A percentile compares a stretch with the other conserved stretches of the same genome.
phyloP scores from a whole-genome alignment of 2,329 filamentous ascomycete species.

The Talaromyces sp. region DNA sequence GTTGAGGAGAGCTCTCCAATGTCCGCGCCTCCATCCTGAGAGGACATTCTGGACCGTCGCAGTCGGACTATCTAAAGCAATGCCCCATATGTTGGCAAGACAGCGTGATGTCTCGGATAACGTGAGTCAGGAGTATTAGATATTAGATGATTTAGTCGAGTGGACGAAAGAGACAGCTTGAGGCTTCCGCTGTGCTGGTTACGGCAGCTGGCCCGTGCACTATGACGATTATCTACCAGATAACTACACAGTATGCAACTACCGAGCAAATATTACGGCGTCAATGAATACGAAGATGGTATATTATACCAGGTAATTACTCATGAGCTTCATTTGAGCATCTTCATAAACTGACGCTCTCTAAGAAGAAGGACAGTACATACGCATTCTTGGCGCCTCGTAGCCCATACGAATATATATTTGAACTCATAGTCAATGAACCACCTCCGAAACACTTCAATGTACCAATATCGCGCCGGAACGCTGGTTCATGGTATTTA shows the following conservation, averaged over 20 bases:
- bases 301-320: no score
- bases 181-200: neutral
- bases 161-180: neutral
- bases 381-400: no score
- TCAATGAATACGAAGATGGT: no score
- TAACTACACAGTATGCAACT: neutral
- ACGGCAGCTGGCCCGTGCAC: constrained; percentile 10
- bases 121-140: neutral
- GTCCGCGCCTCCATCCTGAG: constrained; percentile 43
- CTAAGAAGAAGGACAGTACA: no score
- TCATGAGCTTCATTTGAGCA: no score
- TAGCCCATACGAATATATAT: neutral
- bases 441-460: neutral
- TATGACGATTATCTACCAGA: constrained; percentile 6
- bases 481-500: neutral
- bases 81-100: constrained; percentile 15
- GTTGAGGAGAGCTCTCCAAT: constrained; percentile 67
- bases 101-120: neutral
- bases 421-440: neutral
- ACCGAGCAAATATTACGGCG: no score
- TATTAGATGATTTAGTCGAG: neutral
- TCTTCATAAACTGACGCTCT: no score
- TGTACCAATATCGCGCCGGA: neutral
- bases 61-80: constrained; percentile 6
- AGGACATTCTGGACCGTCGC: constrained; percentile 43